Evolutionary conservation across 2,329 filamentous ascomycete genomes (phyloP).

Genomic region (Cytospora piceicola): DNA sequence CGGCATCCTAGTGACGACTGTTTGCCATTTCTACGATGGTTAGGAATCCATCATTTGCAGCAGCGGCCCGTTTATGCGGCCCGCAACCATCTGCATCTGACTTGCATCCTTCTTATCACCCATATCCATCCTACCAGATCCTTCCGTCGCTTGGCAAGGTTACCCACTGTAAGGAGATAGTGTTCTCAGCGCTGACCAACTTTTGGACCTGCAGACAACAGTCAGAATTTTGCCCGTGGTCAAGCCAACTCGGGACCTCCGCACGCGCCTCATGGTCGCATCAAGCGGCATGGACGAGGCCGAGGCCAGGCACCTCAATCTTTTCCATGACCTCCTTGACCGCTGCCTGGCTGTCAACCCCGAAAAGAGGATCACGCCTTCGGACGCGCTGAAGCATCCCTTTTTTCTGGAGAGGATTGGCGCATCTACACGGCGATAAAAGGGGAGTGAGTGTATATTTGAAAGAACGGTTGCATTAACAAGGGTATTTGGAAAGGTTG

Average conservation of each 20-base stretch:
- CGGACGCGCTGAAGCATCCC: constrained; percentile 84
- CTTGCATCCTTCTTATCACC: constrained; percentile 20
- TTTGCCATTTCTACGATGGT: constrained; percentile 7
- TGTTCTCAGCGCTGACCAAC: constrained; percentile 28
- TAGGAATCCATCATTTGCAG: constrained; percentile 16
- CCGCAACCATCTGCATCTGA: constrained; percentile 22
- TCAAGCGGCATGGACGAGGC: constrained; percentile 73
- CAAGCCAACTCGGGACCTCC: constrained; percentile 81
- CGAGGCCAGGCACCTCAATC: constrained; percentile 76
- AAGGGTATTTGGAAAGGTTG: neutral
- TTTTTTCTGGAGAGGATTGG: constrained; percentile 67
- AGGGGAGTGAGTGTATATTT: constrained; percentile 1
- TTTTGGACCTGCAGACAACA: constrained; percentile 56
- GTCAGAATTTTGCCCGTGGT: constrained; percentile 69
- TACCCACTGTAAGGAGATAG: neutral
- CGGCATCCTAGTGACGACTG: constrained; percentile 13
- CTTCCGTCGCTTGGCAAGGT: constrained; percentile 14
- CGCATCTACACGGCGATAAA: constrained; percentile 24
- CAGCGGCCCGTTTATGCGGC: constrained; percentile 23
- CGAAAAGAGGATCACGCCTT: constrained; percentile 85
- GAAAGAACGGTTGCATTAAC: constrained; percentile 1
- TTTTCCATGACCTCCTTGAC: constrained; percentile 87
- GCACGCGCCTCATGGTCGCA: constrained; percentile 75
- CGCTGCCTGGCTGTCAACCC: constrained; percentile 88
- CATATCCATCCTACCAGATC: constrained; percentile 15